Conservation (phyloP, 176 grass and related monocot species). For the Eleusine coracana region DNA sequence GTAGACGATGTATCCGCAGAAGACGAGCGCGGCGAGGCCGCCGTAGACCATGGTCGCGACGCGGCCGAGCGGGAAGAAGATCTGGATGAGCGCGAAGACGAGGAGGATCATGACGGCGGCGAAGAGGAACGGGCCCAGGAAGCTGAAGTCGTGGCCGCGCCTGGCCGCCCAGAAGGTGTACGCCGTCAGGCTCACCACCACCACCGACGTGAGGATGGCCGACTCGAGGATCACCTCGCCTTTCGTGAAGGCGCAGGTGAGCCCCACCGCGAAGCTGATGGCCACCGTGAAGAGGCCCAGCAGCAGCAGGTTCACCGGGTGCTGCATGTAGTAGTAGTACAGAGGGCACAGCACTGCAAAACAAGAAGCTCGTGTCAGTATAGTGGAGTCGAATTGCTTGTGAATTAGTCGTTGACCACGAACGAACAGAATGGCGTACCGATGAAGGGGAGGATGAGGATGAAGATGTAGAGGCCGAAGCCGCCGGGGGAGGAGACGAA, state of each 20-base stretch:
- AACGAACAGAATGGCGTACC: conserved; percentile 4
- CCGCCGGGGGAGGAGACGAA: conserved; percentile 74
- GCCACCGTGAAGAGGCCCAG: conserved; percentile 77
- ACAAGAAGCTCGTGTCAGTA: too few relatives aligned
- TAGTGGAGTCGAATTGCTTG: too few relatives aligned
- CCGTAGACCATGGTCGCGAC: conserved; percentile 77
- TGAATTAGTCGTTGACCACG: too few relatives aligned
- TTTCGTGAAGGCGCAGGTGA: conserved; percentile 85
- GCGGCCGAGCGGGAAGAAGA: conserved; percentile 80
- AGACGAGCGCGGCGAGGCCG: conserved; percentile 68
- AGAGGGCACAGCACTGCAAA: conserved; percentile 82
- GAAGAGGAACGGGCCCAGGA: conserved; percentile 90
- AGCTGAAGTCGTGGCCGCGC: conserved; percentile 85
- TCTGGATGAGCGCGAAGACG: conserved; percentile 82
- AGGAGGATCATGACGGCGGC: conserved; percentile 74
- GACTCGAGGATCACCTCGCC: conserved; percentile 87
- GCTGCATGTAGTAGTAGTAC: conserved; percentile 82
- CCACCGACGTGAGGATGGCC: conserved; percentile 70
- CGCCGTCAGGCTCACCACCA: conserved; percentile 83
- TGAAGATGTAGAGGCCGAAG: conserved; percentile 82
- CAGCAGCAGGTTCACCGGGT: conserved; percentile 80
- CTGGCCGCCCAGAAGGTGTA: conserved; percentile 95
- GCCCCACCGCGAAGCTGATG: conserved; percentile 86
- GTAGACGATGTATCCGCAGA: conserved; percentile 93
- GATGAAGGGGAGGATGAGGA: conserved; percentile 91